A percentile compares a stretch with the other conserved stretches of the same genome.
Conservation (phyloP, 495 filamentous ascomycete genomes). For the Aspergillus panamensis region DNA sequence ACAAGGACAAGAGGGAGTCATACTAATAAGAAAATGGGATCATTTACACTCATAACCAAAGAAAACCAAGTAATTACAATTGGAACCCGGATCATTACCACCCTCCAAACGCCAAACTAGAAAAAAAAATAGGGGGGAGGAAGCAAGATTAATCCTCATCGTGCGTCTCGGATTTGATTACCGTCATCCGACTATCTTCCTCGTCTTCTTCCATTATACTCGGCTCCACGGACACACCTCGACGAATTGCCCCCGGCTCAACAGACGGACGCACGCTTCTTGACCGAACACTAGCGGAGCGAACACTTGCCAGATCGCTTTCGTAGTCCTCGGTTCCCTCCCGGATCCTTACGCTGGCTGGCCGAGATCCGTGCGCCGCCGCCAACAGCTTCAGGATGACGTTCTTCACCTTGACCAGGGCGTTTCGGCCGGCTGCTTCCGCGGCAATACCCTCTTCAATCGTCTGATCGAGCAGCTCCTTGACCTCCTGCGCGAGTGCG, state of each 20-base stretch:
- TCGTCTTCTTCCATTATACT: constrained; percentile 53
- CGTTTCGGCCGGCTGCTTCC: constrained; percentile 70
- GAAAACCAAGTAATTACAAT: constrained; percentile 11
- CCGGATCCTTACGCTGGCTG: constrained; percentile 30
- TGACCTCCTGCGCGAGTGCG: constrained; percentile 40
- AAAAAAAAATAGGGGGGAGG: constrained; percentile 12
- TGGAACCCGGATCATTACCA: constrained; percentile 3
- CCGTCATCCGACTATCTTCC: constrained; percentile 48
- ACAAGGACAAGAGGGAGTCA: neutral
- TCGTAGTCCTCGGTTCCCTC: constrained; percentile 41
- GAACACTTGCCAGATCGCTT: constrained; percentile 28
- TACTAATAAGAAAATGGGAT: neutral
- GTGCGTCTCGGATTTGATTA: constrained; percentile 49
- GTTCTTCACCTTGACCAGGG: constrained; percentile 75
- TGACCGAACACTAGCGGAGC: constrained; percentile 33
- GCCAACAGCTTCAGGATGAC: constrained; percentile 47
- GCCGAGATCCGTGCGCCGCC: constrained; percentile 34
- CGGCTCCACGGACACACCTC: constrained; percentile 40
- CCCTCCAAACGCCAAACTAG: constrained; percentile 23
- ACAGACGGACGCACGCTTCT: constrained; percentile 41
- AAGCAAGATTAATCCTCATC: constrained; percentile 30
- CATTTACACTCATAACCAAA: constrained; percentile 16
- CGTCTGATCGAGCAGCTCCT: constrained; percentile 56
- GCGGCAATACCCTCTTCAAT: constrained; percentile 66
- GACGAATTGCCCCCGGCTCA: constrained; percentile 30